Conservation (phyloP, 1,284 basidiomycete genomes). For the Anthracocystis panici-leucophaei region DNA sequence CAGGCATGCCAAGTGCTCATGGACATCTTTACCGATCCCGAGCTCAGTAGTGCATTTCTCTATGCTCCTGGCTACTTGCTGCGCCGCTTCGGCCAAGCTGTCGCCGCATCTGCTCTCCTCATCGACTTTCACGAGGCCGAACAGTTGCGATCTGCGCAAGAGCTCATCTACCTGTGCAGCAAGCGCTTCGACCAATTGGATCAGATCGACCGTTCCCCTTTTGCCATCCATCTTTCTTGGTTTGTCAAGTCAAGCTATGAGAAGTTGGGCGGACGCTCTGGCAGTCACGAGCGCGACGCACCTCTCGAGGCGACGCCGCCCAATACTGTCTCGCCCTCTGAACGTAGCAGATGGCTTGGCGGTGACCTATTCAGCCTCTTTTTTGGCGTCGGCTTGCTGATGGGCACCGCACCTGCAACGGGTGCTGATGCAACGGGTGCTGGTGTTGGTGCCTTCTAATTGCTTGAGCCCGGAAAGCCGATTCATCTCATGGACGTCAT, state of each 20-base stretch:
- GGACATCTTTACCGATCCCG: conserved; percentile 49
- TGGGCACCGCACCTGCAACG: conserved; percentile 2
- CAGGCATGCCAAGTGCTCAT: conserved; percentile 45
- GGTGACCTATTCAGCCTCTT: conserved; percentile 38
- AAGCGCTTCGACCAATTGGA: conserved; percentile 39
- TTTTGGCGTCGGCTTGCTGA: conserved; percentile 37
- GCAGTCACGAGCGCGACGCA: conserved; percentile 23
- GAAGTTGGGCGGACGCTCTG: conserved; percentile 16
- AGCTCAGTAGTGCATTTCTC: conserved; percentile 42
- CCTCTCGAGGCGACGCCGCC: conserved; percentile 12
- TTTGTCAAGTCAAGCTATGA: conserved; percentile 41
- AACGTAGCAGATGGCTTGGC: conserved; percentile 27
- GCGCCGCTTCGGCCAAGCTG: conserved; percentile 32
- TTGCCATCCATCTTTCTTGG: conserved; percentile 20
- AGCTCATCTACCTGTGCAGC: conserved; percentile 45
- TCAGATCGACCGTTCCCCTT: conserved; percentile 16
- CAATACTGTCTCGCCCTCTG: conserved; percentile 3
- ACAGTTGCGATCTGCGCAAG: conserved; percentile 23
- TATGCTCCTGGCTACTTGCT: conserved; percentile 45
- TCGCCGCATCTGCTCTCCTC: conserved; percentile 20
- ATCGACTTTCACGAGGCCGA: conserved; percentile 42
- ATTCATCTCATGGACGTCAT: not conserved
- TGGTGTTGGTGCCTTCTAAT: not conserved
- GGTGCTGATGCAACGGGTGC: not conserved
- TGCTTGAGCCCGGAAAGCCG: not conserved